phyloP scores from a whole-genome alignment of 2,329 filamentous ascomycete genomes.

The Aspergillus phoenicis region DNA sequence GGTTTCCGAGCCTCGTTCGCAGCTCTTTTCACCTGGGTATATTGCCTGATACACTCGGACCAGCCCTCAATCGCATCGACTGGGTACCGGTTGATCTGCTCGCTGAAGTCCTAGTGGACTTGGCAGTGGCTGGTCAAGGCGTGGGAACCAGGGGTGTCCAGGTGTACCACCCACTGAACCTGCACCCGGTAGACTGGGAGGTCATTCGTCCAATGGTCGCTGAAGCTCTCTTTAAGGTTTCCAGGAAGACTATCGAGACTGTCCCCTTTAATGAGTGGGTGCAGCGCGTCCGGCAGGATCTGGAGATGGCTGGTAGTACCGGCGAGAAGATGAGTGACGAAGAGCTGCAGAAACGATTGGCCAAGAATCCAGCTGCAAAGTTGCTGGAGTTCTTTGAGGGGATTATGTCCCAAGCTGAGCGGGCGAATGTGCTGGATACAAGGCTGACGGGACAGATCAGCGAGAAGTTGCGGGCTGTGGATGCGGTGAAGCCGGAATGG shows the following conservation, averaged over 20 bases:
- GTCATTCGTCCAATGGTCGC: constrained; percentile 8
- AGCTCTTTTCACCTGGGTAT: constrained; percentile 42
- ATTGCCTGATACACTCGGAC: constrained; percentile 43
- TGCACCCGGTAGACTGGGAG: constrained; percentile 18
- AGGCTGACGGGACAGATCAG: constrained; percentile 23
- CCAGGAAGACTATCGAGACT: background rate
- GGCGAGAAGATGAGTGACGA: background rate
- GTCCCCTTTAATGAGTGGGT: constrained; percentile 22
- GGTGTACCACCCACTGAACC: constrained; percentile 25
- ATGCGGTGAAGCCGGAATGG: constrained; percentile 34
- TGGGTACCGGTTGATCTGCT: constrained; percentile 52
- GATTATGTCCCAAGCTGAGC: constrained; percentile 6
- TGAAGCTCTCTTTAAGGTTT: background rate
- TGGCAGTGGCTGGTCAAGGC: background rate
- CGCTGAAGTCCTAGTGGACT: constrained; percentile 34
- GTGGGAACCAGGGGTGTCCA: background rate
- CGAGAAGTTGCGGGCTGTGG: constrained; percentile 27
- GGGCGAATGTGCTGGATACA: constrained; percentile 22
- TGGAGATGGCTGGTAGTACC: constrained; percentile 11
- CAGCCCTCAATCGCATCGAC: constrained; percentile 38
- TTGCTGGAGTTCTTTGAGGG: constrained; percentile 35
- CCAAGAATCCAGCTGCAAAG: constrained; percentile 34
- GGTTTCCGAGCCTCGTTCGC: constrained; percentile 46
- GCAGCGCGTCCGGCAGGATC: constrained; percentile 11
- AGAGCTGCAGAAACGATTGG: constrained; percentile 16